phyloP scores from a whole-genome alignment of 768 basidiomycete species.

The Boletus sp. region DNA sequence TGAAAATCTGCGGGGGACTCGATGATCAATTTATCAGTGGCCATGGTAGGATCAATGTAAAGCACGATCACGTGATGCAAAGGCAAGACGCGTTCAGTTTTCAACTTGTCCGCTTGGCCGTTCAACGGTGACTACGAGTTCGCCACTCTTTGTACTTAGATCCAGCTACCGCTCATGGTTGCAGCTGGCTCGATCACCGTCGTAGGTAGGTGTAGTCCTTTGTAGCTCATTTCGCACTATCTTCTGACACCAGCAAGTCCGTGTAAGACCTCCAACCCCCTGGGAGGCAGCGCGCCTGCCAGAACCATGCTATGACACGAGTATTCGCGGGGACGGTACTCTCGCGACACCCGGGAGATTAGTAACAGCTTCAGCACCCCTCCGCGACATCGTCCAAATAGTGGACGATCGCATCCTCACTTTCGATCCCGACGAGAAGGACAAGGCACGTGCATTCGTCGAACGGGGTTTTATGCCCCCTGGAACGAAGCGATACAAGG shows the following conservation, averaged over 20 bases:
- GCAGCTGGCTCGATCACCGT: conserved; percentile 86
- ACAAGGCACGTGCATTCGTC: conserved; percentile 72
- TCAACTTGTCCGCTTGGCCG: conserved; percentile 18
- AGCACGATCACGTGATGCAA: conserved; percentile 31
- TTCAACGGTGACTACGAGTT: not conserved
- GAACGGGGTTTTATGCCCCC: conserved; percentile 84
- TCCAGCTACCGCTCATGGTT: conserved; percentile 49
- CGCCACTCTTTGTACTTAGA: not conserved
- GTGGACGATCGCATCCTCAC: conserved; percentile 93
- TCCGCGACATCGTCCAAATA: conserved; percentile 80
- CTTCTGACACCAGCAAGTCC: conserved; percentile 51
- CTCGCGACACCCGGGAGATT: conserved; percentile 63
- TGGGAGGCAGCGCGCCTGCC: conserved; percentile 87
- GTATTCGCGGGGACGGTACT: conserved; percentile 80
- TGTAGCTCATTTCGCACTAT: not conserved
- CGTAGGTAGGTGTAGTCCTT: conserved; percentile 50
- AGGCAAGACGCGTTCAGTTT: conserved; percentile 28
- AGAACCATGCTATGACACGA: conserved; percentile 63
- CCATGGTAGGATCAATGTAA: conserved; percentile 23
- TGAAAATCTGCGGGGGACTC: conserved; percentile 86
- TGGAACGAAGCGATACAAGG: conserved; percentile 91
- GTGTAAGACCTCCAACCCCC: conserved; percentile 82
- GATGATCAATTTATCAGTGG: conserved; percentile 18
- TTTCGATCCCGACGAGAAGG: conserved; percentile 93
- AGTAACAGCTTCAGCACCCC: conserved; percentile 49